Evolutionary conservation across 139 green algal species (phyloP).

Genomic region (Astrephomene gubernaculifera): DNA sequence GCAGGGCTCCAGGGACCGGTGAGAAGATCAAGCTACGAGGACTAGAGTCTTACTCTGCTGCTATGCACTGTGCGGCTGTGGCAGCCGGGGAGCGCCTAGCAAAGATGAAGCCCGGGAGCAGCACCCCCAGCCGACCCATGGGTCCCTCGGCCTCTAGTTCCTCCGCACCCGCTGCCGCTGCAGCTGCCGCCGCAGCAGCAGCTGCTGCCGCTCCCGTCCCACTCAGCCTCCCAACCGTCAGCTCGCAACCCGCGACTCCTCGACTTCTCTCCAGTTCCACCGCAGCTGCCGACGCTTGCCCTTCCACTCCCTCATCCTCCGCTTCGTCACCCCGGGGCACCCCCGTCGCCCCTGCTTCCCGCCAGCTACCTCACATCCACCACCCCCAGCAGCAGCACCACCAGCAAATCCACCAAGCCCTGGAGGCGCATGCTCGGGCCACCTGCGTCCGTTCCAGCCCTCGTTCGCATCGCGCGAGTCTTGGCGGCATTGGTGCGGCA

Average conservation of each 20-base stretch:
- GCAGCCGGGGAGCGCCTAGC: constrained; percentile 37
- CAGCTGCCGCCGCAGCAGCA: not conserved
- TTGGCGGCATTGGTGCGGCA: not conserved
- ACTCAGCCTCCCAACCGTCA: not conserved
- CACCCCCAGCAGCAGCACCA: no score
- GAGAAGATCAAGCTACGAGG: constrained; percentile 46
- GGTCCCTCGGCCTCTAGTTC: not conserved
- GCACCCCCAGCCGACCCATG: not conserved
- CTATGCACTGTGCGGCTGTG: constrained; percentile 41
- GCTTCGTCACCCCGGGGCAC: not conserved
- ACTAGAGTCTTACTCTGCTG: constrained; percentile 28
- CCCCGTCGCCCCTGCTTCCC: not conserved
- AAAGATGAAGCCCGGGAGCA: not conserved
- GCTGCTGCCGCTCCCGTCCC: not conserved
- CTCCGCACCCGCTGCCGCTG: not conserved
- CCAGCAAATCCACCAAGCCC: no score
- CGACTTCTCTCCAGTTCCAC: not conserved
- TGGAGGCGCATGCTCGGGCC: no score
- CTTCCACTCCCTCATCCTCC: not conserved
- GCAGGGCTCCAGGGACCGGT: constrained; percentile 20
- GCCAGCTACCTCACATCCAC: not conserved
- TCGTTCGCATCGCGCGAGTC: not conserved
- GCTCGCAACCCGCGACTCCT: not conserved
- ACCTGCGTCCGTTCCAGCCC: not conserved
- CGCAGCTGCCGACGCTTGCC: not conserved